phyloP scores from a whole-genome alignment of 495 filamentous ascomycete genomes.

The Glutinoglossum americanum region DNA sequence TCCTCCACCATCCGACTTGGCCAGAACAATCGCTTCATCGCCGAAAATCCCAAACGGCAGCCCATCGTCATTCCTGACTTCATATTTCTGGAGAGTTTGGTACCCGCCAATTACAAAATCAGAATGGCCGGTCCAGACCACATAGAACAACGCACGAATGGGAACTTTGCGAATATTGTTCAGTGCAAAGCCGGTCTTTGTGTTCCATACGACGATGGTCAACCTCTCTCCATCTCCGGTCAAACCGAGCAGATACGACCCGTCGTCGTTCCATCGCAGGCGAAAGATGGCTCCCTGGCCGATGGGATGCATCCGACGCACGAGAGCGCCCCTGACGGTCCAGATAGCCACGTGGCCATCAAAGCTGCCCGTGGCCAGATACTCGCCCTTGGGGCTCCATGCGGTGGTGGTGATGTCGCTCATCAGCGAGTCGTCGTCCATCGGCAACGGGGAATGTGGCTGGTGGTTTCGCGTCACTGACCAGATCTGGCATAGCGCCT shows the following conservation, averaged over 20 bases:
- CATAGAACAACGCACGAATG: constrained; percentile 24
- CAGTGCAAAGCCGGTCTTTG: constrained; percentile 19
- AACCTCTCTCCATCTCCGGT: constrained; percentile 17
- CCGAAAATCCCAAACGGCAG: constrained; percentile 20
- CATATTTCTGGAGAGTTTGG: constrained; percentile 21
- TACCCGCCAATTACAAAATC: constrained; percentile 39
- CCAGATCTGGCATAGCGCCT: constrained; percentile 65
- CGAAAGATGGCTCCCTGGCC: constrained; percentile 4
- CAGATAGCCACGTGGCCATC: constrained; percentile 44
- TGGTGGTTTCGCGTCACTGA: constrained; percentile 36
- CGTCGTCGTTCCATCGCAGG: constrained; percentile 21
- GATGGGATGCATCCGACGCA: constrained; percentile 24
- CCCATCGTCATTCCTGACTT: constrained; percentile 18
- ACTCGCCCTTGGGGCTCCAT: constrained; percentile 45
- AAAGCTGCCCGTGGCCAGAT: constrained; percentile 40
- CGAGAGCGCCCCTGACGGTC: constrained; percentile 31
- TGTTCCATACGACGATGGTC: constrained; percentile 24
- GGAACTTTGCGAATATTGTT: constrained; percentile 8
- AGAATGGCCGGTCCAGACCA: constrained; percentile 34
- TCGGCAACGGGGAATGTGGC: constrained; percentile 18
- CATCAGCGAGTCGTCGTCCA: constrained; percentile 19
- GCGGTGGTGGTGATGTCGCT: constrained; percentile 34
- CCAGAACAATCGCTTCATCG: not conserved
- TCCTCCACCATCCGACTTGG: not conserved
- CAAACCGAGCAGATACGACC: constrained; percentile 22